Evolutionary conservation across 257 asterid species (phyloP).

Genomic region (Primulina eburnea): DNA sequence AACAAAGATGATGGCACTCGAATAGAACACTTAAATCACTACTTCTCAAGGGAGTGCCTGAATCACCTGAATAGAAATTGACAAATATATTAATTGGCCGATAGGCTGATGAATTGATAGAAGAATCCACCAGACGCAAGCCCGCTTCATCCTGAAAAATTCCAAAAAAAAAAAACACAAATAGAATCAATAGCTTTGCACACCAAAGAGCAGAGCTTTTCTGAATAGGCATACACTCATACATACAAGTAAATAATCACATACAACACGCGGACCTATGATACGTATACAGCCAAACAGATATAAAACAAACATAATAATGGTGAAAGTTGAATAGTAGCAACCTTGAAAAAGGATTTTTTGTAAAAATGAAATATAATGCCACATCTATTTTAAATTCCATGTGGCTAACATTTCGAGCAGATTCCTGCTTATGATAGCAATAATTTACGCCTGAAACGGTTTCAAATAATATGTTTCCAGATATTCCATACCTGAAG

Average conservation of each 20-base stretch:
- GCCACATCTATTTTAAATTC: neutral
- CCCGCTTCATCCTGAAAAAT: conserved; percentile 86
- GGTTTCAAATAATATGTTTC: neutral
- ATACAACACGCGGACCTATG: too few species aligned
- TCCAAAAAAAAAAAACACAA: neutral
- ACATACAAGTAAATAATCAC: neutral
- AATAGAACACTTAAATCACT: conserved; percentile 3
- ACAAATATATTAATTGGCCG: conserved; percentile 87
- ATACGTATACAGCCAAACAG: neutral
- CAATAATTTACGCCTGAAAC: neutral
- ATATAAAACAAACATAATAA: too few species aligned
- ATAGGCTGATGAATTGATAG: conserved; percentile 60
- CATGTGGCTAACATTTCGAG: neutral
- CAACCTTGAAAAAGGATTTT: neutral
- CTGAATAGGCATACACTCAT: neutral
- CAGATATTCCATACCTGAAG: conserved; percentile 58
- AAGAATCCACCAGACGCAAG: conserved; percentile 72
- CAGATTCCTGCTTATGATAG: neutral
- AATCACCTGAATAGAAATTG: conserved; percentile 77
- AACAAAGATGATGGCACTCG: neutral
- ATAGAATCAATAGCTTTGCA: conserved; percentile 2
- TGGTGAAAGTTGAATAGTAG: neutral
- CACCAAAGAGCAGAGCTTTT: neutral
- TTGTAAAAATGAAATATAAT: neutral
- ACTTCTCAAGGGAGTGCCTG: conserved; percentile 4